Base-by-base conservation (phyloP, 1,284 basidiomycete species). In the Puccinia triticina region DNA sequence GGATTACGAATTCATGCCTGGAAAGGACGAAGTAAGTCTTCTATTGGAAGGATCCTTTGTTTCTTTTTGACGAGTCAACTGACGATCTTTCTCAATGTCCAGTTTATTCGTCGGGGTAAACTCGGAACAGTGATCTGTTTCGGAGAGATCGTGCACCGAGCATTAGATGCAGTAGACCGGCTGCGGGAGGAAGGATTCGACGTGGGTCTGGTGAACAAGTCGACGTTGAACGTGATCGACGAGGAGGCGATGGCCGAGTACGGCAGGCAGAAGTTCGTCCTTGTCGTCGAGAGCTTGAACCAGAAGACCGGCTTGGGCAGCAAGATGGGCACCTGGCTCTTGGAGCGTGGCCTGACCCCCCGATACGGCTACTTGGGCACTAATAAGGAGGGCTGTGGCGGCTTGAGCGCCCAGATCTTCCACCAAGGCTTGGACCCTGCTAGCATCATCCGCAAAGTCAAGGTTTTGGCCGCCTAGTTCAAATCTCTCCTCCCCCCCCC, bases 221-320 rank as follows among this genome's bases (percentile, higher is more conserved):
- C 92, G 16, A 92, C 92, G 57, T 88, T 94, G 84, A 94, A 94
- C 87, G 86, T 93, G 61, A 91, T 94, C 23, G 93, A 94, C 87
- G 93, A 94, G 87, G 87, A 92, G 88, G 91, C 91, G 83, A 74
- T 93, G 85, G 89, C 86, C 86, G 93, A 93, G 89, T 90, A 92
- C 77, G 93, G 93, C 26, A 86, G 88, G 34, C 91, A 89, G 84
- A 90, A 89, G 53, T 94, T 94, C 87, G 92, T 94, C 32, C 90
- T 94, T 53, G 91, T 94, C 59, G 93, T 92, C 32, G 93, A 94
- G 88, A 92, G 92, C n/a, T 89, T 92, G 82, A 94, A 93, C 89
- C 92, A 92, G 88, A 93, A 93, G 90, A 94, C 93, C 18, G 93
- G 93, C 66, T 59, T 79, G 46, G 67, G 80, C 29, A 81, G 67